Conservation (phyloP, 202 grass and related monocot genomes). For the Elaeis oleifera region DNA sequence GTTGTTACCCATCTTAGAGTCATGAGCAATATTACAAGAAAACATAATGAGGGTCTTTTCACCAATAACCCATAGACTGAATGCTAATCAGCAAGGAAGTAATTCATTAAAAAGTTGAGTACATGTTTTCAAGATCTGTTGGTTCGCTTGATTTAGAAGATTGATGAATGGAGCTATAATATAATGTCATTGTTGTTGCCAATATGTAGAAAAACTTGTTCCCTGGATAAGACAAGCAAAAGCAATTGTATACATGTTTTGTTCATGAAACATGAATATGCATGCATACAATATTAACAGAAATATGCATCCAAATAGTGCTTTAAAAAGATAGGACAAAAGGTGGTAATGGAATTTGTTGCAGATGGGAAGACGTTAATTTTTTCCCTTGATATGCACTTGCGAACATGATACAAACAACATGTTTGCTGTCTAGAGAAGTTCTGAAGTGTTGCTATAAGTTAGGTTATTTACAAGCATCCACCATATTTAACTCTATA, state of each 20-base stretch:
- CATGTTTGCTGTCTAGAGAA: too few relatives aligned
- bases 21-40: slow-evolving; percentile 90
- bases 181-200: slow-evolving; percentile 74
- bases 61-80: slow-evolving; percentile 62
- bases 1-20: slow-evolving; percentile 71
- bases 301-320: neutral
- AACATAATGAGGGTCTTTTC: slow-evolving; percentile 88
- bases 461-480: too few relatives aligned
- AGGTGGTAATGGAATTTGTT: too few relatives aligned
- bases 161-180: slow-evolving; percentile 66
- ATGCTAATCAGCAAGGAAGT: slow-evolving; percentile 5
- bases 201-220: slow-evolving; percentile 67
- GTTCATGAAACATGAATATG: slow-evolving; percentile 15
- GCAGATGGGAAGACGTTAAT: too few relatives aligned
- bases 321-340: too few relatives aligned
- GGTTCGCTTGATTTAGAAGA: slow-evolving; percentile 67
- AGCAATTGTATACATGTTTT: slow-evolving; percentile 8
- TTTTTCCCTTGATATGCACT: too few relatives aligned
- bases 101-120: slow-evolving; percentile 14
- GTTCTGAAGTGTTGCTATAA: too few relatives aligned
- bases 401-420: too few relatives aligned
- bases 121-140: slow-evolving; percentile 44
- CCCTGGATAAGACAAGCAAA: slow-evolving; percentile 34
- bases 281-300: neutral
- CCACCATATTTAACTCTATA: too few relatives aligned